Base-by-base conservation (phyloP, 2,329 filamentous ascomycete species). In the Aspergillus calidoustus region DNA sequence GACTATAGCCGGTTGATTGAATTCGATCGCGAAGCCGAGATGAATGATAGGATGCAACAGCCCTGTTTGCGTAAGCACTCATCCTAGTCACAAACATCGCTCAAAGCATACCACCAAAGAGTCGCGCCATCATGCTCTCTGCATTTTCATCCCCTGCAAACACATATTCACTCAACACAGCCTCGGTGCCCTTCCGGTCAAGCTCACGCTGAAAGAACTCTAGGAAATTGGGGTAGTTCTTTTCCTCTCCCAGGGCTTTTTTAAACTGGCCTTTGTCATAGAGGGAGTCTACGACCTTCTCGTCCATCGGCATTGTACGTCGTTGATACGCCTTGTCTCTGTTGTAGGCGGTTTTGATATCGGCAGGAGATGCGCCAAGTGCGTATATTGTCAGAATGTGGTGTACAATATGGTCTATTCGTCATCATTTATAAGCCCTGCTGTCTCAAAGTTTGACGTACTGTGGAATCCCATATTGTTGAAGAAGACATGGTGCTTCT, bases 21-120 rank as follows among this genome's bases (percentile, higher is more conserved):
- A 96, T 73, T 96, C 92, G 41, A 97, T 73, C 4, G 91, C 93
- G 72, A 92, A 96, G 53, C 92, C 91, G 22, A 96, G 83, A 72
- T 96, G 92, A 64, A 97, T 93, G 17, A 95, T 79, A 2, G 92
- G 92, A 71, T 96, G 92, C 2, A 93, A 68, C 64, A 94, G 84
- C 0, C 90, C 88, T 84, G 60, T 4, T n/a, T 9, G n/a, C 7
- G 4, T 3, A 0, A 41, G 8, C 25, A 13, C 7, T 30, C 51
- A 60, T 28, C 19, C 7, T 23, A 7, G 9, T n/a, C 34, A 4
- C 54, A 56, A 23, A 41, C 43, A n/a, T 62, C 30, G n/a, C 6
- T 17, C 9, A 46, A 31, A 7, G 3, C 77, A 63, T 72, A 83
- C 88, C 89, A 17, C 83, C 84, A 71, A 86, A 92, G 70, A 94